Percentiles rank a stretch among this genome's conserved stretches.
Evolutionary conservation across 2,329 filamentous ascomycete genomes (phyloP).

Genomic region (Sclerotinia borealis): DNA sequence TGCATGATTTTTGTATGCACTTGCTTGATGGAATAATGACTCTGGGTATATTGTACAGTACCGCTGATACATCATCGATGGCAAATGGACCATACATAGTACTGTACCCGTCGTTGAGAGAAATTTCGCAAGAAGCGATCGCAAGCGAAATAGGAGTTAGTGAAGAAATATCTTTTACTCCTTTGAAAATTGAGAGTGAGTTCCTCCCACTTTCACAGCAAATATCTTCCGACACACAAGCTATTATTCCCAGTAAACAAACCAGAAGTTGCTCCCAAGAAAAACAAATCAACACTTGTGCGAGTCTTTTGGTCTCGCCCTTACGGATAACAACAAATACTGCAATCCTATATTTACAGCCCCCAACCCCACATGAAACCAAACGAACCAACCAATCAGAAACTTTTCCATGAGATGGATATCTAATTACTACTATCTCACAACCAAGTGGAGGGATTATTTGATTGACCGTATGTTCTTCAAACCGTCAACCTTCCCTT

Average conservation of each 20-base stretch:
- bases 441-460: not conserved
- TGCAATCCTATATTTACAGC: not conserved
- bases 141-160: not conserved
- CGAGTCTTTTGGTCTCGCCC: not conserved
- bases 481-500: too few species aligned
- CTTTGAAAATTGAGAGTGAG: not conserved
- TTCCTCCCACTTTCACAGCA: not conserved
- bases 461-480: too few species aligned
- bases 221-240: too few species aligned
- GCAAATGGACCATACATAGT: too few species aligned
- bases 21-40: not conserved
- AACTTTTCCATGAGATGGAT: not conserved
- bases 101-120: not conserved
- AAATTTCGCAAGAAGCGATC: not conserved
- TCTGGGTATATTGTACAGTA: not conserved
- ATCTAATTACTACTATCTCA: not conserved
- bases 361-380: not conserved
- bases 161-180: not conserved
- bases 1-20: not conserved
- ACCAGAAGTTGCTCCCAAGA: too few species aligned
- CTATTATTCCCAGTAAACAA: not conserved
- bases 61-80: not conserved
- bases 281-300: not conserved
- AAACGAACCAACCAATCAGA: not conserved
- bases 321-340: not conserved